Base-by-base conservation (phyloP, 331 rosid species). In the Arachis monticola region DNA sequence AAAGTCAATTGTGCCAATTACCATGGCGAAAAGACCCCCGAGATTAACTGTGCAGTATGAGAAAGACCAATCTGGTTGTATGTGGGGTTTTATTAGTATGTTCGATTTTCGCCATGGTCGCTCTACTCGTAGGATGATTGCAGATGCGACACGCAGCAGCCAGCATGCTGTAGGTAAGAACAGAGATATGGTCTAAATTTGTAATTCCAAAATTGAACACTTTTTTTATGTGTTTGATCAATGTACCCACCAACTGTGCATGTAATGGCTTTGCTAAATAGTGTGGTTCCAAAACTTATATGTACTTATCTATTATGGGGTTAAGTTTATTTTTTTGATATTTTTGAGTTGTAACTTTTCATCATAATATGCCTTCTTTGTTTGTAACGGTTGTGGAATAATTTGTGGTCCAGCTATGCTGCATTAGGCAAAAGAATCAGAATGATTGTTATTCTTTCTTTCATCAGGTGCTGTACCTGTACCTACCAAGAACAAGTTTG, bases 31-130 rank as follows among this genome's bases (percentile, higher is more conserved):
- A 85, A 87, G 82, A 67, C 89, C 97, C 64, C 87, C 83, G 63
- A 88, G 87, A 82, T 88, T 86, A 69, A 38, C 88, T 69, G 80
- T 87, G 75, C 85, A 87, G 72, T 90, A 85, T 80, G 96, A 87
- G 79, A 90, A 83, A 83, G 93, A 92, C 82, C 96, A 90, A 69
- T 88, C 91, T 3, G 99, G 99, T 42, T 94, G 99, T 77, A 94
- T 94, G 92, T 94, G 91, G 97, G 93, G 99, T 35, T 88, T 94
- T 72, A 92, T 94, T 32, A 90, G 95, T 77, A 86, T 94, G 60
- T 88, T 94, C 53, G 99, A 94, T 85, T 92, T 94, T 76, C 97
- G 99, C 67, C 94, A 87, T 64, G 96, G 91, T 40, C 96, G 96
- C 64, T 64, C 86, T 70, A 65, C 86, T 77, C 87, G 86, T 77